Base-by-base conservation (phyloP, 2,329 filamentous ascomycete genomes). In the Mariannaea elegans region DNA sequence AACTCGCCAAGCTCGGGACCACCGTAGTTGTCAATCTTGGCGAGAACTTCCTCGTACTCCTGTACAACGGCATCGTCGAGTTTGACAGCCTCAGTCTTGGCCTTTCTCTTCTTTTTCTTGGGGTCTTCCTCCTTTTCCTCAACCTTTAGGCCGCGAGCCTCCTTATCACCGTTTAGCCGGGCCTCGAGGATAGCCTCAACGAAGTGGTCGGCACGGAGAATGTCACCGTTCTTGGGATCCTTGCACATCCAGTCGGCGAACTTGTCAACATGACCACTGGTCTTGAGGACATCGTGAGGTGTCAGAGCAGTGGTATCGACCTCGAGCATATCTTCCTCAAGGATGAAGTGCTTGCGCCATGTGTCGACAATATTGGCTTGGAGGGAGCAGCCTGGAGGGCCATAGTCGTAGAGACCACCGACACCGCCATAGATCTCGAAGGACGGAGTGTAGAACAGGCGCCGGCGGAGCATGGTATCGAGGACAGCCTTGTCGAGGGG, bases 221-320 rank as follows among this genome's bases (percentile, higher is more conserved):
- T 97, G 78, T 99, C 95, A 75, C 95, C 95, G 72, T 90, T 97
- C 85, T 97, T 96, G 64, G 94, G 93, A 78, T 99, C 95, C 80
- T 97, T 97, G 88, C 92, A 97, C 94, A 98, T 97, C 92, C 92
- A 98, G 78, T 98, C 94, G 78, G 93, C 91, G 74, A 98, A 98
- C 79, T 97, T 97, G 78, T 97, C 94, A 66, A 98, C 95, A 80
- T 99, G 95, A 65, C 95, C 95, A 76, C 88, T 92, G 53, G 94
- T 97, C 85, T 98, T 97, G 73, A 99, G 87, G 34, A 99, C 92
- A 46, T 95, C 91, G 72, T 95, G 88, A 31, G 95, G 95, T 38
- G 95, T 99, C 73, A 99, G 80, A 80, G 94, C 95, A 36, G 92
- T 95, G 81, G 93, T 97, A 81, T 97, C 94, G 66, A 97, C 88